Base-by-base conservation (phyloP, 352 stramenopile species). In the Globisporangium barbulae region DNA sequence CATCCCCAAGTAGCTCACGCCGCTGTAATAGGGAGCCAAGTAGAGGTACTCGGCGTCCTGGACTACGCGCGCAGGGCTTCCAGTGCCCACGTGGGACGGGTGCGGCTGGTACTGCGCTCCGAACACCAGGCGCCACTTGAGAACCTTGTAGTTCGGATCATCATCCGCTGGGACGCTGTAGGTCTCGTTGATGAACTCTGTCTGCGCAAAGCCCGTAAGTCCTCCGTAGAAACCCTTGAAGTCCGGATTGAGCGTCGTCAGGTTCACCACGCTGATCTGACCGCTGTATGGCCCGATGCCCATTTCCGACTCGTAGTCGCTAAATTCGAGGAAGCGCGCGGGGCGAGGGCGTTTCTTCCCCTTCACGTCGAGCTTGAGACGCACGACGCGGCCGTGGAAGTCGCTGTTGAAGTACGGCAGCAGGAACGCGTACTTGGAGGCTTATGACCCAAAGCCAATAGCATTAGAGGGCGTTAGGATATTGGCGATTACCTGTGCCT, bases 311-410 rank as follows among this genome's bases (percentile, higher is more conserved):
- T 90, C 78, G 59, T 92, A 90, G 64, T 91, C 80, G 42, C 83
- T 94, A 63, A 94, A 90, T 50, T 94, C 85, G 44, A 83, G 80
- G 37, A 90, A 91, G 17, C 79, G 78, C 41, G 85, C 83, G 8
- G 83, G 83, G 1, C 85, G 79, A 37, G 85, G 83, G 0, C 83
- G 78, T 50, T 94, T 94, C 53, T 89, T 90, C 30, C 83, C 83
- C 31, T 84, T 82, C 25, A 90, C 75, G 42, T 92, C 85, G 1
- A 94, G 65, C 61, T 92, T 74, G 19, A 94, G 75, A 6, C 80
- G 79, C 7, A 72, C 72, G 13, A 94, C 79, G 30, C 66, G 59
- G 25, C 85, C 85, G 61, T 94, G 85, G 61, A 83, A 94, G 4
- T 68, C 64, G 6, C 75, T 72, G 53, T 92, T 90, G 60, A 91